Base-by-base conservation (phyloP, 768 basidiomycete genomes). In the Tricholoma sp. region DNA sequence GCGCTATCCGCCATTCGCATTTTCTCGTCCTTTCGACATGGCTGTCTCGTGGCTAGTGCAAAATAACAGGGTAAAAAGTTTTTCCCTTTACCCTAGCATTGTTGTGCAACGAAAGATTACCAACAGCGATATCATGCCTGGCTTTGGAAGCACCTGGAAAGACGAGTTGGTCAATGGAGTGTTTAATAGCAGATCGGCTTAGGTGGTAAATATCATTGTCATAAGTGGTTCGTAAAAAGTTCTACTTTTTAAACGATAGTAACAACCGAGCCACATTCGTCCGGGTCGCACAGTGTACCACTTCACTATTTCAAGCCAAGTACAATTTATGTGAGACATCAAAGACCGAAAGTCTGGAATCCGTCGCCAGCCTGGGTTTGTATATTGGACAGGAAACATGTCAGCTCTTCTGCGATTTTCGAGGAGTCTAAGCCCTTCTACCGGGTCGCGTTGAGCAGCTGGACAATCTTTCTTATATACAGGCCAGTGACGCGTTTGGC, bases 21-120 rank as follows among this genome's bases (percentile, higher is more conserved):
- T 88, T 62, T 89, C 88, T 13, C 81, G 89, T 7, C 84, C 88
- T 0, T 77, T 91, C 52, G 90, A 91, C 63, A 86, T 88, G 59
- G 89, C 87, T 2, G 71, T 85, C 15, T 75, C 82, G 4, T 88
- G 86, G 86, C 76, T 91, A 12, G 71, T 89, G 10, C 68, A 76
- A 60, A 82, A 74, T 54, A 75, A 76, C 7, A 73, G 81, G 44
- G 60, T 91, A 44, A 79, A 75, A 52, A 76, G 80, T 42, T 91
- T 78, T 61, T 87, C 85, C 0, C 66, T 90, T 15, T 83, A 88
- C 0, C 87, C 87, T 0, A 86, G 84, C 58, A 67, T 91, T 15
- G 73, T 85, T 13, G 75, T 85, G 1, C 90, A 91, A 66, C 75
- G 80, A 54, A 91, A 89, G 69, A 65, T 74, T 2, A 73, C 65